Evolutionary conservation across 306 rosid genomes (phyloP), one percentile per base, ranked within the genome.

Genomic region (Quercus variabilis): DNA sequence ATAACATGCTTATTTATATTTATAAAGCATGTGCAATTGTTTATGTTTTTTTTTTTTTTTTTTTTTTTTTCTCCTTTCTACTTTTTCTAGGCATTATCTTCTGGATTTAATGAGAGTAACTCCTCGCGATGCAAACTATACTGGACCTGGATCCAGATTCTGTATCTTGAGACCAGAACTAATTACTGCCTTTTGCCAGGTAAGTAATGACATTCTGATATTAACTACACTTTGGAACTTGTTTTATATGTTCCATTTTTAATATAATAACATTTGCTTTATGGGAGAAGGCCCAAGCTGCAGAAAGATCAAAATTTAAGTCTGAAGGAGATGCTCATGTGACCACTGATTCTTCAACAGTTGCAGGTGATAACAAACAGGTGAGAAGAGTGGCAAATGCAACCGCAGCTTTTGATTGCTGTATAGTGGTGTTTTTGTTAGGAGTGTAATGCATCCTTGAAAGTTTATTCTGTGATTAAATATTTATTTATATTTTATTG

Each of bases 81-180:
- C 12, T 41, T 41, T 41, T 43, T 63, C 76, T 85, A 96, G 99
- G 83, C 99, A 96, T 86, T 96, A 96, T 85, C 99, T 96, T 83
- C 94, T 96, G 9, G 99, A 96, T 85, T 85, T 96, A 87, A 93
- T 96, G 97, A 90, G 99, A 83, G 97, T 93, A 63, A 93, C 99
- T 72, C 99, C 99, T 55, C 96, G 97, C 59, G 98, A 96, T 91
- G 97, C 97, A 67, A 96, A 93, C 83, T 90, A 87, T 80, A 90
- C 87, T 76, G 97, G 98, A 74, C 85, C 92, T 68, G 91, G 98
- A 55, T 93, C 98, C 51, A 92, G 98, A 78, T 96, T 90, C 82
- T 90, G 96, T 81, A 91, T 96, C 25, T 76, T 96, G 86, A 91
- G 99, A 79, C 91, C 94, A 63, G 99, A 96, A 85, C 85, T 96